These are phyloP conservation scores for Neonothopanus nambi DNA, from an alignment of 1,284 basidiomycete species.

Conservation along the genomic window DNA sequence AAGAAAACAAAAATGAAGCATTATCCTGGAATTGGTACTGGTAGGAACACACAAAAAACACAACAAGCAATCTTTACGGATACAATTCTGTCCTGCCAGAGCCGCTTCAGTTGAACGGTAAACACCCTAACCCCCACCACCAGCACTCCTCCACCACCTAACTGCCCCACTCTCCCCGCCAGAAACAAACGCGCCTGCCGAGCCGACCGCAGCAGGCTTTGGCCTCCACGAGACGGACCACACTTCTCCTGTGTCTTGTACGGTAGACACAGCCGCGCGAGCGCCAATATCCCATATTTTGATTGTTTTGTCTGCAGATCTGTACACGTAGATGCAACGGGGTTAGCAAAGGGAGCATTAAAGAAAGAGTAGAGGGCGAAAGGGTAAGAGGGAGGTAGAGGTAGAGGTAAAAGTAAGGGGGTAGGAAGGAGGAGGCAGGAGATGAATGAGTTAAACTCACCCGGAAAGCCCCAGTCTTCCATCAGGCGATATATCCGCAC, in stretches of 20 bases:
- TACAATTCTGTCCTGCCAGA: too few relatives aligned
- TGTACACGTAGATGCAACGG: conserved; percentile 27
- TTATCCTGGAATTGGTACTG: too few relatives aligned
- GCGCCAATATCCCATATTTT: conserved; percentile 88
- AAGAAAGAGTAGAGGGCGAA: too few relatives aligned
- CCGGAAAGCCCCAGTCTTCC: conserved; percentile 76
- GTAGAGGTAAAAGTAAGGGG: not conserved
- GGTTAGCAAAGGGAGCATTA: too few relatives aligned
- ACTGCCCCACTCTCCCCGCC: conserved; percentile 82
- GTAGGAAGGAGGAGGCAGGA: conserved; percentile 4
- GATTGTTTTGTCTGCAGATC: conserved; percentile 82
- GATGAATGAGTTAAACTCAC: conserved; percentile 46
- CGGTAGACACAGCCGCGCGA: conserved; percentile 75
- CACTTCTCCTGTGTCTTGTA: conserved; percentile 78
- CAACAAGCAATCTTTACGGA: too few relatives aligned
- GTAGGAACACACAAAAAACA: too few relatives aligned
- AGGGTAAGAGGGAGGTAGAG: too few relatives aligned
- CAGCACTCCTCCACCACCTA: conserved; percentile 76
- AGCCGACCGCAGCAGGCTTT: conserved; percentile 49
- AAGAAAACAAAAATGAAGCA: too few relatives aligned
- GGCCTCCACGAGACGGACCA: conserved; percentile 88
- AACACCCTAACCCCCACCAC: conserved; percentile 26
- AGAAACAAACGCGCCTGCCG: conserved; percentile 71
- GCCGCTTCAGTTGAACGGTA: too few relatives aligned
- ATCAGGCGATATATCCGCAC: conserved; percentile 78